These are phyloP conservation scores for Talaromyces pinophilus DNA, from an alignment of 2,329 filamentous ascomycete species.

Conservation along the genomic window DNA sequence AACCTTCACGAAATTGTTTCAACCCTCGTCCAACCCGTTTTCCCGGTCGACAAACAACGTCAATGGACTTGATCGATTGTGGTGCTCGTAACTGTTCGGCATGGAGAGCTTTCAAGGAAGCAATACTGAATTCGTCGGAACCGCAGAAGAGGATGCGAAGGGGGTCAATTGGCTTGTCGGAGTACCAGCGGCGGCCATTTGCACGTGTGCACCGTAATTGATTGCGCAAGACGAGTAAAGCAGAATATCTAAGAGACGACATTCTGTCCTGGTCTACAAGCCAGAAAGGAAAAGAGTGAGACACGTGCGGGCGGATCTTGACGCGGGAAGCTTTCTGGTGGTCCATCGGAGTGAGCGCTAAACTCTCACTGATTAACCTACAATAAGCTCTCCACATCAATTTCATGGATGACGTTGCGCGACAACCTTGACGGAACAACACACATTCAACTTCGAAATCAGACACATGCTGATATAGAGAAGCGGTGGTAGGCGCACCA, in stretches of 20 bases:
- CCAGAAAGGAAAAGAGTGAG: not conserved
- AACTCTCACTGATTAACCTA: not conserved
- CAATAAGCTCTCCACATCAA: slow-evolving; percentile 17
- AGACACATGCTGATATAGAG: not conserved
- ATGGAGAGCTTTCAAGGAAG: slow-evolving; percentile 70
- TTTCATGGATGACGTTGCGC: slow-evolving; percentile 1
- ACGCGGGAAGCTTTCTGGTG: slow-evolving; percentile 16
- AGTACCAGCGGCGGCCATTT: slow-evolving; percentile 25
- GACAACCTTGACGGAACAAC: not conserved
- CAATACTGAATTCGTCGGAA: slow-evolving; percentile 85
- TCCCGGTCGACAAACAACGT: slow-evolving; percentile 79
- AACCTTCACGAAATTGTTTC: slow-evolving; percentile 68
- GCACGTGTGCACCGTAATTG: slow-evolving; percentile 20
- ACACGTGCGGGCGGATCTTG: slow-evolving; percentile 4
- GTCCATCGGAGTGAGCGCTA: not conserved
- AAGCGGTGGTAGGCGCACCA: slow-evolving; percentile 5
- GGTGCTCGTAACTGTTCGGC: slow-evolving; percentile 57
- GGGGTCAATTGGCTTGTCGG: slow-evolving; percentile 51
- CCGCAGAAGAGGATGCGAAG: slow-evolving; percentile 91
- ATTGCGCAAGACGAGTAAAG: slow-evolving; percentile 30
- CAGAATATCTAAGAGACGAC: slow-evolving; percentile 14
- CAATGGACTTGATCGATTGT: slow-evolving; percentile 69
- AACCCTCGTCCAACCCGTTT: slow-evolving; percentile 76
- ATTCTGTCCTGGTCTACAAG: slow-evolving; percentile 7
- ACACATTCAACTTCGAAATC: not conserved